Percentiles rank a stretch among this genome's conserved stretches.
Conservation (phyloP, 768 basidiomycete genomes). For the Mycena metata region DNA sequence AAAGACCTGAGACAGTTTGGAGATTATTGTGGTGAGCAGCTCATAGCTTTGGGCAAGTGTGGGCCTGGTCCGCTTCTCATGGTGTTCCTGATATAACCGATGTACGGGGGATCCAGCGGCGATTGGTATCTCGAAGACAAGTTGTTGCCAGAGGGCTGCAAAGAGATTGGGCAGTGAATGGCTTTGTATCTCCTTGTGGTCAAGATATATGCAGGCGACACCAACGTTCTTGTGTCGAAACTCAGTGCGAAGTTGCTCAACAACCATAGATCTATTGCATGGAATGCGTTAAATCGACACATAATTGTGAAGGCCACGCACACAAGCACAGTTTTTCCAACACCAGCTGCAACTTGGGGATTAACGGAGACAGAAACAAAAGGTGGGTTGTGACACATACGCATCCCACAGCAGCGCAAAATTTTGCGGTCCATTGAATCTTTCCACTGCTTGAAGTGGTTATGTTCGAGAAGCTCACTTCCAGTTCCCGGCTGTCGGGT, state of each 20-base stretch:
- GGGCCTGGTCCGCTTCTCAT: not conserved
- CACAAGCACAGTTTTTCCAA: slow-evolving; percentile 11
- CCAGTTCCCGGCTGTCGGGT: not conserved
- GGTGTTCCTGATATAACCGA: not conserved
- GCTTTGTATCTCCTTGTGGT: slow-evolving; percentile 12
- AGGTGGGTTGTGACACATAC: not conserved
- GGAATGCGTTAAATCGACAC: not conserved
- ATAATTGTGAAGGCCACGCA: not conserved
- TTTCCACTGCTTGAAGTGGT: not conserved
- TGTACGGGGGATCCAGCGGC: not conserved
- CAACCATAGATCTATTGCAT: slow-evolving; percentile 5
- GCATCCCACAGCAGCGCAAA: slow-evolving; percentile 2
- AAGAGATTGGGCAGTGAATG: slow-evolving; percentile 1
- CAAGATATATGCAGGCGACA: slow-evolving; percentile 8
- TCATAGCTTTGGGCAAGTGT: not conserved
- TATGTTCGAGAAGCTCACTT: not conserved
- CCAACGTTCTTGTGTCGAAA: not conserved
- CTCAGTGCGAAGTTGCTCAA: slow-evolving; percentile 1
- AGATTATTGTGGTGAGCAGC: not conserved
- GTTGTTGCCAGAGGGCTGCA: slow-evolving; percentile 4
- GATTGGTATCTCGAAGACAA: not conserved
- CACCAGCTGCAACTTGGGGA: slow-evolving; percentile 3
- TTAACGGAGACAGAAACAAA: not conserved
- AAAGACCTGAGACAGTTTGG: not conserved
- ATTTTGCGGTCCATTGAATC: not conserved